These are phyloP conservation scores for Naegleria gruberi DNA, from an alignment of 208 protist genomes.

Conservation along the genomic window DNA sequence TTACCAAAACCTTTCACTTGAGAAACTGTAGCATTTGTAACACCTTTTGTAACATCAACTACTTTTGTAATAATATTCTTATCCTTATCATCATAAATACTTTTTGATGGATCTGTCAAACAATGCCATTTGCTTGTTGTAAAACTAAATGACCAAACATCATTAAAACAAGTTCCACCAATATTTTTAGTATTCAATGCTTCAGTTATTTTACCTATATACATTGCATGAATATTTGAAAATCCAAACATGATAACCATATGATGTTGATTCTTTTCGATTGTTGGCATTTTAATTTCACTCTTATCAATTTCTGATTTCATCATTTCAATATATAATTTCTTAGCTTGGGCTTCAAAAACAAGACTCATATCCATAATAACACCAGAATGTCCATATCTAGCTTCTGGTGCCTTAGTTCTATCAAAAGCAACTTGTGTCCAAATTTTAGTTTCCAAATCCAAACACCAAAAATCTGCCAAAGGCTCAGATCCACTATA, in stretches of 20 bases:
- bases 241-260: neutral
- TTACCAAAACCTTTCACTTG: neutral
- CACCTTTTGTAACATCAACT: neutral
- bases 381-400: neutral
- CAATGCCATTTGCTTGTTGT: neutral
- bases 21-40: neutral
- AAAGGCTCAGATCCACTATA: neutral
- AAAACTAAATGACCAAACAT: neutral
- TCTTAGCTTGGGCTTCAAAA: neutral
- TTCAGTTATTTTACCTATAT: neutral
- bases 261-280: neutral
- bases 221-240: conserved; percentile 11
- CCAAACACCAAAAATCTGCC: neutral
- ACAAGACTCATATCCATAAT: neutral
- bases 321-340: conserved; percentile 4
- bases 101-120: conserved; percentile 13
- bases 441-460: conserved; percentile 13
- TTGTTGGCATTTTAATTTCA: neutral
- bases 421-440: neutral
- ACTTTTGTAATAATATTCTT: neutral
- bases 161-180: neutral
- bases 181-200: neutral
- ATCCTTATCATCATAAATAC: neutral
- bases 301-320: neutral
- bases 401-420: neutral